Conservation (phyloP, 148 eudicot species). For the Diospyros kaki region DNA sequence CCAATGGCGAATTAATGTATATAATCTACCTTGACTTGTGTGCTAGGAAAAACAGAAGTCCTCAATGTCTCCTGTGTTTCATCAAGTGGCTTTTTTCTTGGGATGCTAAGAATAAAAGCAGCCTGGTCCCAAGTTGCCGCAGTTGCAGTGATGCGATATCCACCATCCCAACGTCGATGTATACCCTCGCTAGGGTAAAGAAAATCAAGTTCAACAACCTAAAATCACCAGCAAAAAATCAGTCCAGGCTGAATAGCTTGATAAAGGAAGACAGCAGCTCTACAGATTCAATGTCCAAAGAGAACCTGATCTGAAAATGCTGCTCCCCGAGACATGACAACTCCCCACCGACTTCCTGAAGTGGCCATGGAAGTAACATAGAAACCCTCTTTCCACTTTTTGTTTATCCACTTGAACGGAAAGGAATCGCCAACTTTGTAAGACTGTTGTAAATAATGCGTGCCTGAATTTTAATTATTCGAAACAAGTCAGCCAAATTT, state of each 20-base stretch:
- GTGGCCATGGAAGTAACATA: slow-evolving; percentile 22
- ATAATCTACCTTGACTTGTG: not conserved
- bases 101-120: slow-evolving; percentile 41
- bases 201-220: slow-evolving; percentile 13
- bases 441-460: slow-evolving; percentile 11
- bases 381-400: slow-evolving; percentile 20
- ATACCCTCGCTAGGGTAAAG: slow-evolving; percentile 16
- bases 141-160: slow-evolving; percentile 48
- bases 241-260: not conserved
- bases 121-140: slow-evolving; percentile 49
- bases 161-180: slow-evolving; percentile 46
- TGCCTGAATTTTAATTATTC: slow-evolving; percentile 4
- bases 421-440: slow-evolving; percentile 20
- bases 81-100: slow-evolving; percentile 38
- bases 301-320: slow-evolving; percentile 18
- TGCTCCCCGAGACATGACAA: slow-evolving; percentile 17
- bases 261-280: not conserved
- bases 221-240: not conserved
- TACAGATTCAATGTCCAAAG: not conserved
- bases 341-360: slow-evolving; percentile 16
- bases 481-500: not conserved
- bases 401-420: slow-evolving; percentile 20
- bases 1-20: no score
- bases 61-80: slow-evolving; percentile 42
- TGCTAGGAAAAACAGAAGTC: not conserved